Base-by-base conservation (phyloP, 371 early-diverging fungal genomes). In the Mucor lusitanicus region DNA sequence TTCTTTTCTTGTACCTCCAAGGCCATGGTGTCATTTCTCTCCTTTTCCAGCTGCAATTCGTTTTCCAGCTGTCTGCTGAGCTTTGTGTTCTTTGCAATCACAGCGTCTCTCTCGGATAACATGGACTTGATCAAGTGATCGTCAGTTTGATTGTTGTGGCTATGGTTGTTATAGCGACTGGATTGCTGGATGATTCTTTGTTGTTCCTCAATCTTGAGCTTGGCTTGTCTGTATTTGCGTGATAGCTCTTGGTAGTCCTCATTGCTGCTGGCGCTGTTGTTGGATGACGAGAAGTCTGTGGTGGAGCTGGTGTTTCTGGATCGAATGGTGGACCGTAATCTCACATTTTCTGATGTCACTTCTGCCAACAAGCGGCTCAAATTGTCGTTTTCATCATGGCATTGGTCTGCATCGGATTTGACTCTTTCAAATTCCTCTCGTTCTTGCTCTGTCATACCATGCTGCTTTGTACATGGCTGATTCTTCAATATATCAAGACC, bases 361-460 rank as follows among this genome's bases (percentile, higher is more conserved):
- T 81, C 75, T 5, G 77, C 77, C 15, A 79, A 40, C 68, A 72
- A 64, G 27, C 70, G 57, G 35, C 76, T 73, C 1, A 79, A 55
- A 37, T 69, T 75, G 37, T 82, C 77, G 28, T 78, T 79, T 55
- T 82, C 83, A 13, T 75, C 70, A 8, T 68, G 75, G 42, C 55
- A 77, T 25, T 73, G 67, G 15, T 74, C 71, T 1, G 70, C 67
- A 25, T 80, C 75, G 4, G 66, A 62, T 30, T 80, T 63, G 8
- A 83, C 77, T 17, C 63, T 61, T 12, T 83, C 71, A 19, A 79
- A 85, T 42, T 84, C 80, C 7, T 65, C 71, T 44, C 82, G 71
- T 63, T 89, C 85, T 30, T 78, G 78, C 17, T 73, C 68, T 3
- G 86, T 70, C 83, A 87, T 88, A 27, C 88, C 87, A 61, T 87